Evolutionary conservation across 108 stramenopile genomes (phyloP).

Genomic region (Epithemia pelagica): DNA sequence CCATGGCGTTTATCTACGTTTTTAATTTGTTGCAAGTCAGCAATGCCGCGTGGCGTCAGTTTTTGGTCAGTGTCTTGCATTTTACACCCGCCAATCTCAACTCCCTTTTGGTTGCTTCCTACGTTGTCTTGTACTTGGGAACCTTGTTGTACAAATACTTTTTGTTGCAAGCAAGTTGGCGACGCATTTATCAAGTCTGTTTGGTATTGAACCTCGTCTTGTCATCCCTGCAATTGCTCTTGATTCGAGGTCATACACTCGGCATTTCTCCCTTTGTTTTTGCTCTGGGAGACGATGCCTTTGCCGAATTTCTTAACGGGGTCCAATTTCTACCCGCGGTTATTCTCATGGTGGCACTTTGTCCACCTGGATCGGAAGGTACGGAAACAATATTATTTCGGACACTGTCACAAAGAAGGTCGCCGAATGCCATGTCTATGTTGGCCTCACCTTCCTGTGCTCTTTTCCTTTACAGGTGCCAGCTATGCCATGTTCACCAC

Average conservation of each 20-base stretch:
- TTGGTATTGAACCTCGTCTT: constrained; percentile 44
- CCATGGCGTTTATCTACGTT: constrained; percentile 60
- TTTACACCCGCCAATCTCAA: constrained; percentile 54
- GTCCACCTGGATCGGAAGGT: constrained; percentile 41
- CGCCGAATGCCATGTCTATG: too few relatives aligned
- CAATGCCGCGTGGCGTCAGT: constrained; percentile 58
- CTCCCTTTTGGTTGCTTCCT: constrained; percentile 34
- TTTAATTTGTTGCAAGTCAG: too few relatives aligned
- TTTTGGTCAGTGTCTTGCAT: constrained; percentile 34
- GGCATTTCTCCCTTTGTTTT: too few relatives aligned
- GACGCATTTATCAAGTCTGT: constrained; percentile 40
- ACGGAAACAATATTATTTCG: too few relatives aligned
- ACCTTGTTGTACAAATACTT: constrained; percentile 52
- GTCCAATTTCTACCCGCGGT: constrained; percentile 54
- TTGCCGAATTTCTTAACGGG: constrained; percentile 46
- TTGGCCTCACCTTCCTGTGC: too few relatives aligned
- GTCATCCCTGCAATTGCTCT: constrained; percentile 40
- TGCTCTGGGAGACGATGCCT: constrained; percentile 62
- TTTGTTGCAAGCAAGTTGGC: constrained; percentile 53
- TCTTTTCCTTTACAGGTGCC: too few relatives aligned
- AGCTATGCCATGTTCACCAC: too few relatives aligned
- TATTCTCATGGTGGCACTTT: constrained; percentile 54
- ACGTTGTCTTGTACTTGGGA: constrained; percentile 41
- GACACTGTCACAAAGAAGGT: too few relatives aligned
- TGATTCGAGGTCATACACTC: too few relatives aligned